Evolutionary conservation across 2,329 filamentous ascomycete species (phyloP).

Genomic region (Stagonosporopsis cucurbitacearum): DNA sequence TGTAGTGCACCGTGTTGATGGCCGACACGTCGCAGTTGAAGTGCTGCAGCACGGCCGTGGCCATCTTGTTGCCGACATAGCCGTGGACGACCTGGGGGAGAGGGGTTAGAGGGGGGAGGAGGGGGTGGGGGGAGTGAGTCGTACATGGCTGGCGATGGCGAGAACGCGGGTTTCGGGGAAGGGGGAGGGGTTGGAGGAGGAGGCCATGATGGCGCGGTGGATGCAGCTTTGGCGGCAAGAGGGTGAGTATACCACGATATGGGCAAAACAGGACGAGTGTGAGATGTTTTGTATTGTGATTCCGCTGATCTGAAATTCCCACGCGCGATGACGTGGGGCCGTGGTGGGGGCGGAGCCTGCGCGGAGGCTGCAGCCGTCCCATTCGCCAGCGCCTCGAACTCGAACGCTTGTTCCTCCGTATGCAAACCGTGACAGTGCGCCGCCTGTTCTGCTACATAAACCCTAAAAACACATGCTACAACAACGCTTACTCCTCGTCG

Average conservation of each 20-base stretch:
- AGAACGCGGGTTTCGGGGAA: slow-evolving; percentile 74
- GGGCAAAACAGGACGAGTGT: neutral
- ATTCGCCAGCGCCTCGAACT: slow-evolving; percentile 12
- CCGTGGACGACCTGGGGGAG: slow-evolving; percentile 69
- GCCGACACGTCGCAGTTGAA: slow-evolving; percentile 93
- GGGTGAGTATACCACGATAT: too few relatives aligned
- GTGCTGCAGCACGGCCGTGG: slow-evolving; percentile 90
- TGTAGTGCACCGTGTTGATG: slow-evolving; percentile 97
- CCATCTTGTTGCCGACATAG: slow-evolving; percentile 96
- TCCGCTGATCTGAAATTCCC: slow-evolving; percentile 45
- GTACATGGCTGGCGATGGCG: slow-evolving; percentile 94
- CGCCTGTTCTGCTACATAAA: slow-evolving; percentile 31
- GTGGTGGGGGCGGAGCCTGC: slow-evolving; percentile 36
- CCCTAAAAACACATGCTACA: slow-evolving; percentile 36
- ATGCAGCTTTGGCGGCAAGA: too few relatives aligned
- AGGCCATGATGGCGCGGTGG: slow-evolving; percentile 28
- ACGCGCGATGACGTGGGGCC: slow-evolving; percentile 42
- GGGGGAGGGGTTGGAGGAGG: slow-evolving; percentile 47
- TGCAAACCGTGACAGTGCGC: slow-evolving; percentile 39
- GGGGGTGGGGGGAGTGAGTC: slow-evolving; percentile 46
- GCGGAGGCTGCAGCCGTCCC: slow-evolving; percentile 27
- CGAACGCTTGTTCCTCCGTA: slow-evolving; percentile 18
- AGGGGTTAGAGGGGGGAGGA: slow-evolving; percentile 1
- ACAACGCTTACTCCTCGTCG: slow-evolving; percentile 63
- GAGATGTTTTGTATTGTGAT: slow-evolving; percentile 32